phyloP scores from a whole-genome alignment of 2,329 filamentous ascomycete genomes.

The Botrytis fragariae region DNA sequence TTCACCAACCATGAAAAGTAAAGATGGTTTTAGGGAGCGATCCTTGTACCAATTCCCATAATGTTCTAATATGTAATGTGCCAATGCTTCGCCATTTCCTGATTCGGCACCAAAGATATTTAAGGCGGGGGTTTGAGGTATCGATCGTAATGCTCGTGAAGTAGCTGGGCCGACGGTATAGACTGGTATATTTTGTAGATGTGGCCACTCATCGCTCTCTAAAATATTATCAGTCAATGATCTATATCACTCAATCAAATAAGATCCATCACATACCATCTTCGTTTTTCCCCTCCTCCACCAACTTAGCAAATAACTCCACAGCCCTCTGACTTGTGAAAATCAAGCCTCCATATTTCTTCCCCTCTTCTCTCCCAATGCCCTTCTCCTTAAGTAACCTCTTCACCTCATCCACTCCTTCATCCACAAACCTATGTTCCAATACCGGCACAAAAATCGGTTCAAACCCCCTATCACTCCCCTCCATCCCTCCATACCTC shows the following conservation, averaged over 20 bases:
- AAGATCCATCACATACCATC: slow-evolving; percentile 21
- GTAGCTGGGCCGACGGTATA: slow-evolving; percentile 83
- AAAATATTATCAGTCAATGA: slow-evolving; percentile 3
- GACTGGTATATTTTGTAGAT: slow-evolving; percentile 57
- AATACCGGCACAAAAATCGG: slow-evolving; percentile 75
- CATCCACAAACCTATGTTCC: slow-evolving; percentile 64
- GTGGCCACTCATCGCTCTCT: slow-evolving; percentile 45
- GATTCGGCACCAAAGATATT: slow-evolving; percentile 75
- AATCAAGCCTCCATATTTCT: slow-evolving; percentile 69
- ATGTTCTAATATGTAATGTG: slow-evolving; percentile 73
- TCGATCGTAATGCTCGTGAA: slow-evolving; percentile 65
- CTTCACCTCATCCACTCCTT: slow-evolving; percentile 54
- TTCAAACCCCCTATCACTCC: slow-evolving; percentile 46
- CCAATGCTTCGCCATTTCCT: slow-evolving; percentile 80
- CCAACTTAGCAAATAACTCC: slow-evolving; percentile 67
- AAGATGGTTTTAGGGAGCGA: slow-evolving; percentile 50
- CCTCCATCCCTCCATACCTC: slow-evolving; percentile 27
- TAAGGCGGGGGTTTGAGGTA: slow-evolving; percentile 50
- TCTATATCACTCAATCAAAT: slow-evolving; percentile 10
- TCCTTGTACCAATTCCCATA: slow-evolving; percentile 57
- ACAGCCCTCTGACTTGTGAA: slow-evolving; percentile 84
- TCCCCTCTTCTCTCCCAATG: slow-evolving; percentile 42
- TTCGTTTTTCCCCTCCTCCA: slow-evolving; percentile 46
- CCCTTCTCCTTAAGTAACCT: slow-evolving; percentile 46
- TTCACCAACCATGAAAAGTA: slow-evolving; percentile 89